Conservation (phyloP, 228 moss, liverwort and hornwort species). For the Sphagnum magellanicum region DNA sequence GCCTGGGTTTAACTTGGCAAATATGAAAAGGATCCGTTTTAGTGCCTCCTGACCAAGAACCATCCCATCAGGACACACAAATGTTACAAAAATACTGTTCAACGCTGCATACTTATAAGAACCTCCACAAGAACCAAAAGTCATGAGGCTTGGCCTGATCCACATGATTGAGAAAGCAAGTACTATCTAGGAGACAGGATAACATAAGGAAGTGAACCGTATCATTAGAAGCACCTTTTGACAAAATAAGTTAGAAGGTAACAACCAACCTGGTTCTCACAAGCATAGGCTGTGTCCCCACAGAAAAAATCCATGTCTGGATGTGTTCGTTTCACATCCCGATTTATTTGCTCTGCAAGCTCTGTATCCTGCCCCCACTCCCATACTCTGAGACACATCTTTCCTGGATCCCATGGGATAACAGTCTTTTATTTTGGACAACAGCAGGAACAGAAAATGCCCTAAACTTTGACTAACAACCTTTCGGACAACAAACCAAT, state of each 20-base stretch:
- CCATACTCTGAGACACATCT: too few relatives aligned
- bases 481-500: neutral
- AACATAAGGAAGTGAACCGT: neutral
- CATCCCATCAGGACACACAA: neutral
- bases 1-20: slow-evolving; percentile 98
- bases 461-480: neutral
- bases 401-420: too few relatives aligned
- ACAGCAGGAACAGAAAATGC: too few relatives aligned
- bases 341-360: slow-evolving; percentile 92
- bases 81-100: neutral
- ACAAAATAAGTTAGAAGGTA: neutral
- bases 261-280: slow-evolving; percentile 70
- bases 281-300: slow-evolving; percentile 72
- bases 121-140: neutral
- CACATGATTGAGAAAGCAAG: neutral
- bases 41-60: slow-evolving; percentile 66
- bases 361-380: slow-evolving; percentile 62
- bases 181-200: neutral
- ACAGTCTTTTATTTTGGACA: too few relatives aligned
- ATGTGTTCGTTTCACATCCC: slow-evolving; percentile 96
- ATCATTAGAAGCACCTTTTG: neutral
- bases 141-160: neutral
- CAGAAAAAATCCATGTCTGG: slow-evolving; percentile 99
- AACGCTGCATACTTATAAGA: neutral
- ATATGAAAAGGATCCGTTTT: slow-evolving; percentile 89